Base-by-base conservation (phyloP, 2,329 filamentous ascomycete species). In the Xylariales sp. region DNA sequence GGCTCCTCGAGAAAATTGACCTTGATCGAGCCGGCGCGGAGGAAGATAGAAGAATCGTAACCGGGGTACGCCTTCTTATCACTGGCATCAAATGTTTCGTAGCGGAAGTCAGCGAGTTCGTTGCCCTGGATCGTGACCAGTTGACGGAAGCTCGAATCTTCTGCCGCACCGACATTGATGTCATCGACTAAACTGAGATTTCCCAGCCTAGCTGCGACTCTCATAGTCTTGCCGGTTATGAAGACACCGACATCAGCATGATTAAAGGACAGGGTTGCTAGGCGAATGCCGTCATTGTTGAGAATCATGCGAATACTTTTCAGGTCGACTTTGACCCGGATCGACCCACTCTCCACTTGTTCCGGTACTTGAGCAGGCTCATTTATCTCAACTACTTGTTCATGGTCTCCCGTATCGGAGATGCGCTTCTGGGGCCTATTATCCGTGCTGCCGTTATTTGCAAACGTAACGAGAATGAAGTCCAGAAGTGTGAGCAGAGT, bases 1-100 rank as follows among this genome's bases (percentile, higher is more conserved):
- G 96, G 96, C 79, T 99, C 97, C 69, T 97, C 95, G 3, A 98
- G 83, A 78, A 99, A 99, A 78, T 97, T 98, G 77, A 99, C 86
- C 81, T 97, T 98, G 79, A 99, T 91, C 0, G 96, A 99, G 1
- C 96, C 96, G 18, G 96, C 95, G 43, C 95, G 90, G 10, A 99
- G 84, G 76, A 90, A 97, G 36, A 99, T 90, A 1, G 94, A 95
- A 14, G 93, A 96, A 77, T 98, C 95, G 76, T 98, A 97, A 10
- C 96, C 97, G 5, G 96, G 97, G 75, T 98, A 98, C 10, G 88
- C 86, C 61, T 91, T 87, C 2, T 79, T 75, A 65, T 90, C 89
- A 28, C 87, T 86, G 0, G 91, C 80, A 78, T 98, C 94, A 74
- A 97, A 99, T 0, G 96, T 99, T 80, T 99, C 93, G 75, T 99